Percentiles rank a stretch among this genome's conserved stretches.
Conservation (phyloP, 2,329 filamentous ascomycete species). For the Colletotrichum tanaceti region DNA sequence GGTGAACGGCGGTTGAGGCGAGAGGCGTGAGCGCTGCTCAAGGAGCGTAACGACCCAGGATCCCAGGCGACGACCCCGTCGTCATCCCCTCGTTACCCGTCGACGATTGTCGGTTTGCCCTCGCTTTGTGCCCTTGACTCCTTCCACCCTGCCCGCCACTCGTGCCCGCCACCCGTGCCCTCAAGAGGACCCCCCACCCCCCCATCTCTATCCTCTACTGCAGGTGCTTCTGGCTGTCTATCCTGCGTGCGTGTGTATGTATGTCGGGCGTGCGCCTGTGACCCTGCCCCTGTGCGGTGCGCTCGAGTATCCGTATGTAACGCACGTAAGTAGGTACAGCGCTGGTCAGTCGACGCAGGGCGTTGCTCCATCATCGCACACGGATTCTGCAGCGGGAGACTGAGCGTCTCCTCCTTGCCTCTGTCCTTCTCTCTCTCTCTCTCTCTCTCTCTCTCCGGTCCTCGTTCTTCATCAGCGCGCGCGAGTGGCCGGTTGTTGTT, state of each 20-base stretch:
- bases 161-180: too few relatives aligned
- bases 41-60: not conserved
- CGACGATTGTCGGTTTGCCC: not conserved
- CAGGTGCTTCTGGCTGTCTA: too few relatives aligned
- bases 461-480: not conserved
- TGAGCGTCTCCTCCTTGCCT: not conserved
- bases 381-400: conserved; percentile 36
- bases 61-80: conserved; percentile 12
- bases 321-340: not conserved
- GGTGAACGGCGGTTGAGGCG: not conserved
- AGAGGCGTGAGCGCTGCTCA: not conserved
- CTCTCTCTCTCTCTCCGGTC: too few relatives aligned
- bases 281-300: conserved; percentile 1
- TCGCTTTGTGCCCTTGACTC: not conserved
- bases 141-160: not conserved
- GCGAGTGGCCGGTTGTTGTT: not conserved
- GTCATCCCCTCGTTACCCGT: not conserved
- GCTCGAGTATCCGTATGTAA: not conserved
- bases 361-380: conserved; percentile 24
- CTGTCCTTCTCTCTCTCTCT: not conserved
- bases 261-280: not conserved
- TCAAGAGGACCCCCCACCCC: too few relatives aligned
- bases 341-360: not conserved
- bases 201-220: too few relatives aligned
- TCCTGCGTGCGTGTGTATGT: not conserved